A percentile compares a stretch with the other conserved stretches of the same genome.
Conservation (phyloP, 352 stramenopile species). For the Pythium phragmitis region DNA sequence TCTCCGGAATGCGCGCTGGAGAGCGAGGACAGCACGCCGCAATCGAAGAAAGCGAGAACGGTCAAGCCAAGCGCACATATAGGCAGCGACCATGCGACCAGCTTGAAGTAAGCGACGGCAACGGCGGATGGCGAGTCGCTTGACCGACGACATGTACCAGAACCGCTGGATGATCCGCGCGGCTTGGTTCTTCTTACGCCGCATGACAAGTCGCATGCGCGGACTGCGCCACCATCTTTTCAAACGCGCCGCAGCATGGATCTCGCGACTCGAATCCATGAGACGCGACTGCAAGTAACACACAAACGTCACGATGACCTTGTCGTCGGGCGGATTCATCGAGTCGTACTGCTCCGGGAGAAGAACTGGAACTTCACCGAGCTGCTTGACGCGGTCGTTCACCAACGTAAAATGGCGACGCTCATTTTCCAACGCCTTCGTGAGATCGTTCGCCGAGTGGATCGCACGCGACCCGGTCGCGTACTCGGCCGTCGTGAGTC, state of each 20-base stretch:
- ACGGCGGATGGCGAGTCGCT: conserved; percentile 67
- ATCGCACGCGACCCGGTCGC: conserved; percentile 25
- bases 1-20: conserved; percentile 17
- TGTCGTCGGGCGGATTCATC: conserved; percentile 90
- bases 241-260: conserved; percentile 85
- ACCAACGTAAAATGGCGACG: conserved; percentile 84
- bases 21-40: conserved; percentile 29
- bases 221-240: conserved; percentile 83
- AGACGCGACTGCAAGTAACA: conserved; percentile 93
- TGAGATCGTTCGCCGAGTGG: conserved; percentile 19
- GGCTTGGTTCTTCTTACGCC: conserved; percentile 54
- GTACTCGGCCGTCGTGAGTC: conserved; percentile 39
- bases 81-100: conserved; percentile 47
- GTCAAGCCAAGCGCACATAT: conserved; percentile 21
- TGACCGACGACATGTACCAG: conserved; percentile 80
- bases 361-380: conserved; percentile 91
- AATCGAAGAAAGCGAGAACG: conserved; percentile 24
- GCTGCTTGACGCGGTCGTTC: conserved; percentile 86
- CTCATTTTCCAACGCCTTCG: conserved; percentile 57
- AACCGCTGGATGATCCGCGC: conserved; percentile 70
- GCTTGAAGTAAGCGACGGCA: conserved; percentile 64
- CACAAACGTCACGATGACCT: conserved; percentile 93
- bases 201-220: conserved; percentile 47
- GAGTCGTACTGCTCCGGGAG: conserved; percentile 88
- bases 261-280: conserved; percentile 93